Percentiles rank a stretch among this genome's conserved stretches.
phyloP scores from a whole-genome alignment of 768 basidiomycete species.

The Tephrocybe rancida region DNA sequence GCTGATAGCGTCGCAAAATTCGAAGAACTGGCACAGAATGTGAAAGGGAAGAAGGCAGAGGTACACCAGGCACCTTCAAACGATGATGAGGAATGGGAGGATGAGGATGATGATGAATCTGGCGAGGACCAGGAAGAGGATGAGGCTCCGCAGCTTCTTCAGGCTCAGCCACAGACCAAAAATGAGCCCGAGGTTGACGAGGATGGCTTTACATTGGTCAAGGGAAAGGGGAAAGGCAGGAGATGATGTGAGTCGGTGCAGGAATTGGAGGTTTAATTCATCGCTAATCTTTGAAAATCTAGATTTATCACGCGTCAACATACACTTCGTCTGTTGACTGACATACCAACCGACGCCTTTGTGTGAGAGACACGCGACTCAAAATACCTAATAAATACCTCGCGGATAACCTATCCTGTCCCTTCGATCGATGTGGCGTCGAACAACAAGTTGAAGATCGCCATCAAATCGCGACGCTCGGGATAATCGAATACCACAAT shows the following conservation, averaged over 20 bases:
- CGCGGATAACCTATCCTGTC: no score
- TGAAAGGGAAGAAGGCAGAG: slow-evolving; percentile 57
- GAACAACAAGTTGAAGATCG: no score
- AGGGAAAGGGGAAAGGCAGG: slow-evolving; percentile 56
- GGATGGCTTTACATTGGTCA: slow-evolving; percentile 89
- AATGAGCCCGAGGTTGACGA: slow-evolving; percentile 82
- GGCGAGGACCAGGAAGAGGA: slow-evolving; percentile 52
- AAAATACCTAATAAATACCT: no score
- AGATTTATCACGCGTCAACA: no score
- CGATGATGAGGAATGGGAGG: slow-evolving; percentile 37
- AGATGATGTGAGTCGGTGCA: slow-evolving; percentile 19
- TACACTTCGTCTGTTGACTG: no score
- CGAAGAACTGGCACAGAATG: slow-evolving; percentile 62
- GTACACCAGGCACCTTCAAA: slow-evolving; percentile 46
- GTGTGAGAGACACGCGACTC: no score
- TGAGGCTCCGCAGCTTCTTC: slow-evolving; percentile 58
- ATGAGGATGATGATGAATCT: slow-evolving; percentile 39
- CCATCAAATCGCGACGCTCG: no score
- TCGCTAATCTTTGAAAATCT: no score
- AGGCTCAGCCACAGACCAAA: slow-evolving; percentile 29
- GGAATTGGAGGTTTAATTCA: no score
- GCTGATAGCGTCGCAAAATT: slow-evolving; percentile 56
- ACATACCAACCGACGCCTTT: no score
- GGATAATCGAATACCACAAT: no score
- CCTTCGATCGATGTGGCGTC: no score